Evolutionary conservation across 257 asterid genomes (phyloP).

Genomic region (Solanum piurae): DNA sequence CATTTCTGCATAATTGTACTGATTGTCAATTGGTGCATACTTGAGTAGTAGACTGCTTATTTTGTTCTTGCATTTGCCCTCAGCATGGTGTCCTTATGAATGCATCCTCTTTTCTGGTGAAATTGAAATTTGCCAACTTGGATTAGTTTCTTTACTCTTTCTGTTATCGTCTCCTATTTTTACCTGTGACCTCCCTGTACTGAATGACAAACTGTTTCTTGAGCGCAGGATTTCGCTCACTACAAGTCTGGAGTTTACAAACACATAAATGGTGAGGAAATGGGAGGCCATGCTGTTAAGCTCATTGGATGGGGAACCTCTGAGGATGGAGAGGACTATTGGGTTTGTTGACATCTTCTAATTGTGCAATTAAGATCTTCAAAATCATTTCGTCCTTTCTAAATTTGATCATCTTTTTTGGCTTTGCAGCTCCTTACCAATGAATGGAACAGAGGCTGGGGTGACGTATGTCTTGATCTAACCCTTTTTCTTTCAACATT

Average conservation of each 20-base stretch:
- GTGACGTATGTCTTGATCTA: constrained; percentile 49
- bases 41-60: neutral
- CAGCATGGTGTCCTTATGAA: neutral
- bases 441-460: constrained; percentile 98
- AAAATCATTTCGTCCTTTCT: neutral
- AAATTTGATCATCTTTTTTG: constrained; percentile 1
- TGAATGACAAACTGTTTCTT: neutral
- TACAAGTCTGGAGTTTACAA: constrained; percentile 91
- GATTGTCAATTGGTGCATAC: neutral
- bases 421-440: constrained; percentile 75
- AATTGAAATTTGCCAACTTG: neutral
- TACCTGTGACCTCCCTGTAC: neutral
- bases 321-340: constrained; percentile 76
- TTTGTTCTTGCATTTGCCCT: neutral
- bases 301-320: constrained; percentile 93
- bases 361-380: neutral
- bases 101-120: neutral
- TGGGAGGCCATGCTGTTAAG: constrained; percentile 97
- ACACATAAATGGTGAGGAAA: constrained; percentile 50
- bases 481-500: neutral
- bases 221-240: constrained; percentile 77
- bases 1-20: neutral
- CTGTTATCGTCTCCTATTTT: neutral
- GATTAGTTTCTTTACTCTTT: neutral
- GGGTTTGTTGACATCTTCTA: constrained; percentile 36